A percentile compares a stretch with the other conserved stretches of the same genome.
Evolutionary conservation across 805 yeast species (phyloP).

Genomic region (Zygotorulaspora danielsina): DNA sequence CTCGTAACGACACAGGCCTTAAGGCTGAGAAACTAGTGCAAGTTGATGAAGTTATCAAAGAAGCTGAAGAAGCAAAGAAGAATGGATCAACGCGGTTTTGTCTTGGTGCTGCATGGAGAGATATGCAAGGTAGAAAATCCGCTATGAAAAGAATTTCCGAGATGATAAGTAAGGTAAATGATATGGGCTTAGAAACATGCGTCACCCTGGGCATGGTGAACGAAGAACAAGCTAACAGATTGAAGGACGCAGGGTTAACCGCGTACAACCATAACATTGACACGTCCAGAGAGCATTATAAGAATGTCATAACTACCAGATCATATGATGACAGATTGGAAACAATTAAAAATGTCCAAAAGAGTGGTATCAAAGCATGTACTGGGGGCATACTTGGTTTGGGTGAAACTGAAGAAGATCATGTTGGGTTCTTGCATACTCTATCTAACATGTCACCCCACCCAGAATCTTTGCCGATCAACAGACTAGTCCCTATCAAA

Average conservation of each 20-base stretch:
- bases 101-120: slow-evolving; percentile 88
- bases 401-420: slow-evolving; percentile 71
- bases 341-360: slow-evolving; percentile 60
- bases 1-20: slow-evolving; percentile 64
- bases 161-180: slow-evolving; percentile 63
- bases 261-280: slow-evolving; percentile 81
- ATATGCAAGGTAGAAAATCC: slow-evolving; percentile 71
- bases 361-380: slow-evolving; percentile 63
- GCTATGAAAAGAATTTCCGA: slow-evolving; percentile 57
- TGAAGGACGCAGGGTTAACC: slow-evolving; percentile 68
- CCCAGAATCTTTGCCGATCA: slow-evolving; percentile 80
- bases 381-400: slow-evolving; percentile 78
- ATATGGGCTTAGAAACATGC: slow-evolving; percentile 69
- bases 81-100: slow-evolving; percentile 78
- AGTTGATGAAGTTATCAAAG: slow-evolving; percentile 57
- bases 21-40: slow-evolving; percentile 61
- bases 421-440: slow-evolving; percentile 61
- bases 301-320: slow-evolving; percentile 67
- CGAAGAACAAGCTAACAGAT: slow-evolving; percentile 53
- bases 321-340: slow-evolving; percentile 64
- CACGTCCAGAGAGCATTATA: slow-evolving; percentile 73
- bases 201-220: slow-evolving; percentile 78
- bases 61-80: slow-evolving; percentile 59
- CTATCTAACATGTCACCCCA: slow-evolving; percentile 64
- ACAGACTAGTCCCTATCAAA: slow-evolving; percentile 68